phyloP scores from a whole-genome alignment of 2,329 filamentous ascomycete genomes.

The Fusarium sp. region DNA sequence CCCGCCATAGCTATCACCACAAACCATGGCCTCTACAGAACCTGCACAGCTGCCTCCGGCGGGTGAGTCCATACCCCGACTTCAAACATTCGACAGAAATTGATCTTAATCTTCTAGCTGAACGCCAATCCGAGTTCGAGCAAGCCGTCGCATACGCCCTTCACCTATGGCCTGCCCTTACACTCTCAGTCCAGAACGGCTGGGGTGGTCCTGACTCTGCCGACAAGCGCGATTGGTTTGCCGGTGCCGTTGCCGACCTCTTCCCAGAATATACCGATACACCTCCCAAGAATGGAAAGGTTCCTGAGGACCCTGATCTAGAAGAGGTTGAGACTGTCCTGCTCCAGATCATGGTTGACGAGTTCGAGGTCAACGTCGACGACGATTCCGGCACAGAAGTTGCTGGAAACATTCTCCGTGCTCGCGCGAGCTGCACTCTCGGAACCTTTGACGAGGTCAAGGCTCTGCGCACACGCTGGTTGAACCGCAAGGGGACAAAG shows the following conservation, averaged over 20 bases:
- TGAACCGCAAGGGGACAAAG: conserved; percentile 68
- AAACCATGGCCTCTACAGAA: conserved; percentile 48
- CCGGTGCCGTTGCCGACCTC: conserved; percentile 84
- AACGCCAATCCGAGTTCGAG: conserved; percentile 76
- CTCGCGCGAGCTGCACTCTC: conserved; percentile 70
- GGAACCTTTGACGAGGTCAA: conserved; percentile 74
- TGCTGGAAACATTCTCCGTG: conserved; percentile 74
- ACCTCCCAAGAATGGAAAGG: conserved; percentile 41
- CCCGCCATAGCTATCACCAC: conserved; percentile 35
- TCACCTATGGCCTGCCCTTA: conserved; percentile 87
- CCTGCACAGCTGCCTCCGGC: conserved; percentile 44
- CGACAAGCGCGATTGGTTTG: conserved; percentile 97
- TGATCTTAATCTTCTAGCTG: conserved; percentile 50
- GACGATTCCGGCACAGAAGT: conserved; percentile 84
- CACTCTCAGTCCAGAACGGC: conserved; percentile 83
- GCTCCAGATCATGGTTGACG: conserved; percentile 91
- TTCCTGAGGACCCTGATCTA: conserved; percentile 67
- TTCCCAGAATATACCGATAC: conserved; percentile 71
- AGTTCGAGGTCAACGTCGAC: conserved; percentile 93
- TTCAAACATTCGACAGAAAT: not conserved
- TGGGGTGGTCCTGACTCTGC: conserved; percentile 86
- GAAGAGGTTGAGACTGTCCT: conserved; percentile 86
- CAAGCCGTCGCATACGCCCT: conserved; percentile 86
- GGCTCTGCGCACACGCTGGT: conserved; percentile 69
- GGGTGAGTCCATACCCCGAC: conserved; percentile 31